Conservation (phyloP, 129 eudicot species). For the Chrysanthemum makinoi region DNA sequence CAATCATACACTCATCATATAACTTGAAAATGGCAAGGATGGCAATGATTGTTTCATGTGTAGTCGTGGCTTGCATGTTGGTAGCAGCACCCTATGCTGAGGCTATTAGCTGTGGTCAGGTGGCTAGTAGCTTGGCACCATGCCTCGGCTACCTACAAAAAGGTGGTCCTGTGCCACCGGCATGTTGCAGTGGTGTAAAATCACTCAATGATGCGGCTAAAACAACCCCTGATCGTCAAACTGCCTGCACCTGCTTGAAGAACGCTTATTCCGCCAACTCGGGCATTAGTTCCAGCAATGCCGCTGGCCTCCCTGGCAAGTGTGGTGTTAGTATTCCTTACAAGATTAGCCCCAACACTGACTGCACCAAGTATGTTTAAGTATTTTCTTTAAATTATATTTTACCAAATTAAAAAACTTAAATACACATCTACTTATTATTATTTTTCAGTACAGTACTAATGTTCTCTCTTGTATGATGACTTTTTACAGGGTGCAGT, state of each 20-base stretch:
- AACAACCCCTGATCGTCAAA: constrained; percentile 8
- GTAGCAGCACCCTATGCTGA: constrained; percentile 5
- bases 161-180: neutral
- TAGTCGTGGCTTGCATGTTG: constrained; percentile 2
- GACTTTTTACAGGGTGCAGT: neutral
- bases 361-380: constrained; percentile 2
- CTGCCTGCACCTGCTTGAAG: constrained; percentile 5
- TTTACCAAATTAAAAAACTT: neutral
- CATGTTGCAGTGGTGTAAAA: constrained; percentile 10
- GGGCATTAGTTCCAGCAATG: neutral
- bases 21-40: neutral
- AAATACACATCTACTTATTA: neutral
- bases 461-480: neutral
- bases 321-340: constrained; percentile 12
- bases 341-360: constrained; percentile 12
- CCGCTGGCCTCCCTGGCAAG: constrained; percentile 12
- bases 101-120: constrained; percentile 15
- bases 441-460: neutral
- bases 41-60: constrained; percentile 1
- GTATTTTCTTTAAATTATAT: neutral
- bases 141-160: neutral
- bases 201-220: neutral
- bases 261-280: neutral
- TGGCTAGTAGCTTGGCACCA: constrained; percentile 1
- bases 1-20: neutral